phyloP scores from a whole-genome alignment of 805 yeast genomes.

The Cyberlindnera maclurae region DNA sequence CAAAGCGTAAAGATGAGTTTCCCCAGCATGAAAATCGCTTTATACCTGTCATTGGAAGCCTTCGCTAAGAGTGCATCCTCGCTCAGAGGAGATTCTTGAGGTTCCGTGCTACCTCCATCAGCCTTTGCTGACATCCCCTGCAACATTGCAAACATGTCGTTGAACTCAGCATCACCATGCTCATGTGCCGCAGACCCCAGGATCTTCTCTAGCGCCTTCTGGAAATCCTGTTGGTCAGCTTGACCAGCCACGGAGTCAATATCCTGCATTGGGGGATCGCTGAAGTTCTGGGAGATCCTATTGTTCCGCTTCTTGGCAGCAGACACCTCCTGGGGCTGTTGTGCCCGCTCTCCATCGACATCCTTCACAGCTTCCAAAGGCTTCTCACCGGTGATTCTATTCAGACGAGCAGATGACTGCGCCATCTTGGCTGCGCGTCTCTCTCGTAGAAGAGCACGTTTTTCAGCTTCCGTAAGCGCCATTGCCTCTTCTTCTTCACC shows the following conservation, averaged over 20 bases:
- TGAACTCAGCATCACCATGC: slow-evolving; percentile 1
- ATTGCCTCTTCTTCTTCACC: slow-evolving; percentile 1
- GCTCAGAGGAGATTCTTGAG: no score
- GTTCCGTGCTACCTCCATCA: no score
- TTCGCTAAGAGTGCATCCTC: slow-evolving; percentile 3
- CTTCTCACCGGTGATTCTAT: slow-evolving; percentile 22
- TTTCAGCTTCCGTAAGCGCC: slow-evolving; percentile 21
- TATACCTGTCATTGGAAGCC: slow-evolving; percentile 16
- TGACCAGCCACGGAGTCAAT: slow-evolving; percentile 6
- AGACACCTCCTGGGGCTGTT: background rate
- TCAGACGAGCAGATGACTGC: slow-evolving; percentile 15
- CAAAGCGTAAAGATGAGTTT: slow-evolving; percentile 6
- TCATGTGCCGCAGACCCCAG: slow-evolving; percentile 7
- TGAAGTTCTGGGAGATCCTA: slow-evolving; percentile 17
- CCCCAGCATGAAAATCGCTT: slow-evolving; percentile 16
- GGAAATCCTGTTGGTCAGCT: slow-evolving; percentile 15
- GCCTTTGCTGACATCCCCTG: slow-evolving; percentile 1
- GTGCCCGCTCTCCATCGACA: background rate
- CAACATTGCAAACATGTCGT: slow-evolving; percentile 6
- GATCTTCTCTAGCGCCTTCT: slow-evolving; percentile 15
- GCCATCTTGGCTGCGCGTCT: slow-evolving; percentile 23
- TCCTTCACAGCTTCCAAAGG: background rate
- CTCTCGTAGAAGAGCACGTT: slow-evolving; percentile 21
- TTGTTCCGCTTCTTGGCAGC: slow-evolving; percentile 1
- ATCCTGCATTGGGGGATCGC: slow-evolving; percentile 13